A percentile compares a stretch with the other conserved stretches of the same genome.
Conservation (phyloP, 208 protist genomes). For the Tritrichomonas musculus region DNA sequence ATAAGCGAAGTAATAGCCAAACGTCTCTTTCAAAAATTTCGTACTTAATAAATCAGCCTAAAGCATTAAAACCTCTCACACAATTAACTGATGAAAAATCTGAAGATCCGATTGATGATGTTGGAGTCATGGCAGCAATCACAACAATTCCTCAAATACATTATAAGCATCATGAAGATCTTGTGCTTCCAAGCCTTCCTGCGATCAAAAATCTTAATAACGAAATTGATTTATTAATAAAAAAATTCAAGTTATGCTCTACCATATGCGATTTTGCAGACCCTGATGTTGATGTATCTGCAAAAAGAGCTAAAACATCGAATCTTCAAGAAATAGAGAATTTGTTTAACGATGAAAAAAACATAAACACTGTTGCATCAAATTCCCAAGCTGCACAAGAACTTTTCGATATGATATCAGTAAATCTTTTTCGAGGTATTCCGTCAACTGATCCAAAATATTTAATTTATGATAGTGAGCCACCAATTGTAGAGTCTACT, state of each 20-base stretch:
- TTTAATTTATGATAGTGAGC: neutral
- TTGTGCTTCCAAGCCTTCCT: neutral
- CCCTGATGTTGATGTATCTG: neutral
- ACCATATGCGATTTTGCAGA: neutral
- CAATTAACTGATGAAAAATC: neutral
- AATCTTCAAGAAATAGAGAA: neutral
- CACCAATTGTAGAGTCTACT: neutral
- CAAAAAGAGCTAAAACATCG: neutral
- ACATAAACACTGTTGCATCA: neutral
- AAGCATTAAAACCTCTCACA: neutral
- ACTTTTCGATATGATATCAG: neutral
- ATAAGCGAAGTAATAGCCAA: neutral
- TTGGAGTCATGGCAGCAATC: neutral
- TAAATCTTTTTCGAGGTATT: neutral
- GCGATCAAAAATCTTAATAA: neutral
- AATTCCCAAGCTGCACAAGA: neutral
- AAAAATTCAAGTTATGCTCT: neutral
- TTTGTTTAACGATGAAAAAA: neutral
- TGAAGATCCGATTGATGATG: neutral
- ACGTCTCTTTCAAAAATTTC: neutral
- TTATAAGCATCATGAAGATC: neutral
- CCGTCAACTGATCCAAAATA: neutral
- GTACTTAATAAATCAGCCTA: neutral
- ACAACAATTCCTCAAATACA: neutral
- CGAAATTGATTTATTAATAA: neutral